Conservation (phyloP, 352 stramenopile genomes). For the Phytopythium sindhum region DNA sequence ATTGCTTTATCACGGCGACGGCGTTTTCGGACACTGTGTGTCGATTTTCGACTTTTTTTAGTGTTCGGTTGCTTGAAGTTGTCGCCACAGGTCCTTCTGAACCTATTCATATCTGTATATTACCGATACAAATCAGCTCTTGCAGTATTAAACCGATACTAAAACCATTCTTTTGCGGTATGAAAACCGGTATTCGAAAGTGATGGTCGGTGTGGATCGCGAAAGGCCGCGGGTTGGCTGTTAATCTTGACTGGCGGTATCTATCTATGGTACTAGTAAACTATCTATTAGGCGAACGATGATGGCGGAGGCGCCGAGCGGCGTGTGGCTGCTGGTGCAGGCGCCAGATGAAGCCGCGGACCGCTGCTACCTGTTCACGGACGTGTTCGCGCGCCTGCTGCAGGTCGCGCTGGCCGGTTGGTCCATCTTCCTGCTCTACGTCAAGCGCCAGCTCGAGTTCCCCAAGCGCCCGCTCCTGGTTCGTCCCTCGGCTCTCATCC, state of each 20-base stretch:
- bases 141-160: too few species aligned
- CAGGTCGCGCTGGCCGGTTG: conserved; percentile 50
- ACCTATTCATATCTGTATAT: too few species aligned
- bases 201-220: background rate
- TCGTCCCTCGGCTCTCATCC: too few species aligned
- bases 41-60: too few species aligned
- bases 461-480: conserved; percentile 60
- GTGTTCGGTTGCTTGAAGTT: too few species aligned
- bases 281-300: background rate
- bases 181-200: background rate
- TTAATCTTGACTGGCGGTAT: too few species aligned
- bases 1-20: too few species aligned
- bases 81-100: too few species aligned
- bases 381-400: conserved; percentile 54
- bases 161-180: too few species aligned
- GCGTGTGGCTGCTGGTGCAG: conserved; percentile 11
- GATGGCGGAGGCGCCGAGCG: background rate
- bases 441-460: conserved; percentile 77
- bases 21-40: too few species aligned
- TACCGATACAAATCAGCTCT: too few species aligned
- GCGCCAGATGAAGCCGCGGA: conserved; percentile 21
- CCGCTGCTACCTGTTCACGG: conserved; percentile 68
- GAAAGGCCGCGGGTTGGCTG: background rate
- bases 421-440: conserved; percentile 61
- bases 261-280: too few species aligned